phyloP scores from a whole-genome alignment of 805 yeast species.

The Candida loeiensis region DNA sequence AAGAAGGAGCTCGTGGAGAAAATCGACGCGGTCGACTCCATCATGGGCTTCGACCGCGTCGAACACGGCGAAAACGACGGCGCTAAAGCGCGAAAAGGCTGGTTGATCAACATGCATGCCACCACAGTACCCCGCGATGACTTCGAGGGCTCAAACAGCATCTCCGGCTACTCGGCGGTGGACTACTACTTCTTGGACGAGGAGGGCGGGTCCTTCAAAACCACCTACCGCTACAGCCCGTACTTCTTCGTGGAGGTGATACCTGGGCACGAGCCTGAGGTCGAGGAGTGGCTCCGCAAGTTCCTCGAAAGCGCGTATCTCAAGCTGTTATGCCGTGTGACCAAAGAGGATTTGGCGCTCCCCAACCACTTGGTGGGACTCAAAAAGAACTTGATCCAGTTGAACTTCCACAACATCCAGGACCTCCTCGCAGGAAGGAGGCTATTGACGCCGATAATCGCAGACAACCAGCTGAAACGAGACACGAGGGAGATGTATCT shows the following conservation, averaged over 20 bases:
- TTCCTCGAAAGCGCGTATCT: slow-evolving; percentile 56
- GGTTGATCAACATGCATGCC: slow-evolving; percentile 94
- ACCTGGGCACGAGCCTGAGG: slow-evolving; percentile 63
- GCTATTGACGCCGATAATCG: slow-evolving; percentile 62
- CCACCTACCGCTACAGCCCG: slow-evolving; percentile 80
- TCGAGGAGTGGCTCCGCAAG: slow-evolving; percentile 78
- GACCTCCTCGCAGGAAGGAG: slow-evolving; percentile 77
- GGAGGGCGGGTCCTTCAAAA: slow-evolving; percentile 94
- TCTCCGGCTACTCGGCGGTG: slow-evolving; percentile 74
- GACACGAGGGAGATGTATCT: slow-evolving; percentile 67
- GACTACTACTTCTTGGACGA: slow-evolving; percentile 93
- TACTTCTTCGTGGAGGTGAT: slow-evolving; percentile 72
- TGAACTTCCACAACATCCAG: slow-evolving; percentile 68
- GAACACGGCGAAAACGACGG: slow-evolving; percentile 63
- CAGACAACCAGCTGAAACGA: slow-evolving; percentile 58
- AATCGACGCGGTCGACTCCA: slow-evolving; percentile 66
- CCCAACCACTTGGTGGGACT: slow-evolving; percentile 87
- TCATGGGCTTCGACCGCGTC: slow-evolving; percentile 85
- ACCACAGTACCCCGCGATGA: slow-evolving; percentile 54
- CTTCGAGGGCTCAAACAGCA: slow-evolving; percentile 36
- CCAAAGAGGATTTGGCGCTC: slow-evolving; percentile 75
- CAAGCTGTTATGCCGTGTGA: slow-evolving; percentile 51
- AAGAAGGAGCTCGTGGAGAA: slow-evolving; percentile 54
- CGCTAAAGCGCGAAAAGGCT: slow-evolving; percentile 59
- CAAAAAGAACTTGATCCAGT: slow-evolving; percentile 57